These are phyloP conservation scores for Citropsis articulata DNA, from an alignment of 345 rosid genomes.

Conservation along the genomic window DNA sequence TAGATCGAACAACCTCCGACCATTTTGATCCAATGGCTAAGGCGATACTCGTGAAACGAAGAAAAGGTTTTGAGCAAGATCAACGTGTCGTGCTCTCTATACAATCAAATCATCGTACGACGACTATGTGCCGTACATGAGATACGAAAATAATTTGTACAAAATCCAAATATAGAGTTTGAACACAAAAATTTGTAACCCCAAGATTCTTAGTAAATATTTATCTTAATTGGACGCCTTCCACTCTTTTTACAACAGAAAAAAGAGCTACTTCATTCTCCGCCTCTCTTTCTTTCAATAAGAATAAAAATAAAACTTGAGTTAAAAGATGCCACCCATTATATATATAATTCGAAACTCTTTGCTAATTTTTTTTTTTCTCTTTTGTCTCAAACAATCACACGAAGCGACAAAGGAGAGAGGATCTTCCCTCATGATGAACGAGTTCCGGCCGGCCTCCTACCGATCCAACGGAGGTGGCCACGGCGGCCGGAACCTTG, in stretches of 20 bases:
- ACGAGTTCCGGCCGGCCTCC: conserved; percentile 7
- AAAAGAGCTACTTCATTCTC: not conserved
- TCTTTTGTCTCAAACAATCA: not conserved
- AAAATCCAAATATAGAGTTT: not conserved
- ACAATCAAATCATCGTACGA: no score
- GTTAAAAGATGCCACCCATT: no score
- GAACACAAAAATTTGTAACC: not conserved
- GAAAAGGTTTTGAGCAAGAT: no score
- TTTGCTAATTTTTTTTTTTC: not conserved
- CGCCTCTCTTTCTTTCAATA: not conserved
- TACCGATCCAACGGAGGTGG: conserved; percentile 22
- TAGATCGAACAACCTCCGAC: no score
- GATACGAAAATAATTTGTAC: not conserved
- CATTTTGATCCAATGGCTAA: no score
- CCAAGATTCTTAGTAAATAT: not conserved
- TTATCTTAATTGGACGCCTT: not conserved
- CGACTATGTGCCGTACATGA: no score
- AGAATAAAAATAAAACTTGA: no score
- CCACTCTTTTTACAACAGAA: not conserved
- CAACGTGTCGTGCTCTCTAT: no score
- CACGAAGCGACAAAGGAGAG: not conserved
- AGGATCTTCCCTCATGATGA: not conserved
- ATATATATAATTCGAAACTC: not conserved
- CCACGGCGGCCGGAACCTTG: conserved; percentile 22
- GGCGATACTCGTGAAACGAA: no score